Conservation (phyloP, 257 asterid species). For the Solanum appendiculatum region DNA sequence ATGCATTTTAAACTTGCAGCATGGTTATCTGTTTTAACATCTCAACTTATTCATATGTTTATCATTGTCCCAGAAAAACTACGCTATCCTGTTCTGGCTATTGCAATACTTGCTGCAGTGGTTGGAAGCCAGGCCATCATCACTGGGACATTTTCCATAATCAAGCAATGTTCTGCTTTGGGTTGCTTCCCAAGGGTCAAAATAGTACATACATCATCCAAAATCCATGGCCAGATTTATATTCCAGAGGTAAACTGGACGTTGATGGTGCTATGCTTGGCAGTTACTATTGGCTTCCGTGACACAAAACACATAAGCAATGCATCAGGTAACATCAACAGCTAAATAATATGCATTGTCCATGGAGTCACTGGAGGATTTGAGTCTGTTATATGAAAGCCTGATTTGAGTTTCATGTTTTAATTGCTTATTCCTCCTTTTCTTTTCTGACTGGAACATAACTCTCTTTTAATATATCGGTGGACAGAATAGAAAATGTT, state of each 20-base stretch:
- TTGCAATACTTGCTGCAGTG: slow-evolving; percentile 95
- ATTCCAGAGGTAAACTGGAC: slow-evolving; percentile 96
- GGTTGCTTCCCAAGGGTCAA: slow-evolving; percentile 88
- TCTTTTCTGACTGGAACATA: background rate
- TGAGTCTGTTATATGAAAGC: background rate
- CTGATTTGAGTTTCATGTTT: background rate
- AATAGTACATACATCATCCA: slow-evolving; percentile 82
- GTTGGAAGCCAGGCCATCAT: slow-evolving; percentile 98
- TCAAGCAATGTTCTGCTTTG: slow-evolving; percentile 92
- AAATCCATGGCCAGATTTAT: slow-evolving; percentile 82
- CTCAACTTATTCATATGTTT: background rate
- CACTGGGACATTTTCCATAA: slow-evolving; percentile 87
- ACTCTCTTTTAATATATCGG: background rate
- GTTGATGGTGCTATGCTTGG: slow-evolving; percentile 79
- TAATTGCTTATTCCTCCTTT: background rate
- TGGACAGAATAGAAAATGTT: background rate
- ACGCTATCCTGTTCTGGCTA: slow-evolving; percentile 88
- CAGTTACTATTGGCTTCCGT: slow-evolving; percentile 82
- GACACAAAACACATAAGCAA: slow-evolving; percentile 94
- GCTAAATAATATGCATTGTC: background rate
- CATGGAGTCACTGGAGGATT: background rate
- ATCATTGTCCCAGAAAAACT: slow-evolving; percentile 39
- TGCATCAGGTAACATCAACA: slow-evolving; percentile 59
- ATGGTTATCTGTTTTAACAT: background rate
- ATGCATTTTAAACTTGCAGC: background rate